Base-by-base conservation (phyloP, 768 basidiomycete species). In the Candolleomyces aberdarensis region DNA sequence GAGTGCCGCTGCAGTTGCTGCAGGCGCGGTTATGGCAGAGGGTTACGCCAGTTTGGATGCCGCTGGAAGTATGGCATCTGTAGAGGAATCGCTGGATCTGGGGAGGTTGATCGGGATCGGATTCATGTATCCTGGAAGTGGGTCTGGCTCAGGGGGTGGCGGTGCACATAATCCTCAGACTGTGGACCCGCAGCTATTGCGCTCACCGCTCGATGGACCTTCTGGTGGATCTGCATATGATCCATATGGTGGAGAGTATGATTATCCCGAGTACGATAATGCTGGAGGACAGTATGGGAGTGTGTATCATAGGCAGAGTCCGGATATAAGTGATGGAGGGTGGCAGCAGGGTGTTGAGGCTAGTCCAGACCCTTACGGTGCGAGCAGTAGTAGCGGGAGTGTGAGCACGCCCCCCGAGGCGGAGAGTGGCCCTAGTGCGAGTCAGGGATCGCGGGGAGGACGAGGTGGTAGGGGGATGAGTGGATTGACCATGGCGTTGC, bases 101-200 rank as follows among this genome's bases (percentile, higher is more conserved):
- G 78, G 80, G 64, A 85, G 86, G 62, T 72, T 92, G 57, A 83
- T 92, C 74, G 82, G 84, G 57, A 83, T 92, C 74, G 82, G 84
- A 48, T 76, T 90, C 65, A 82, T 85, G 63, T 90, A 87, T 70
- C 75, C 86, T 60, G 71, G 85, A 60, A 84, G 86, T 63, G 70
- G 74, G 32, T 70, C 75, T 4, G 69, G 72, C 43, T 71, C 65
- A 40, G 57, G 79, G 31, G 73, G 75, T 58, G 39, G 40, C 39
- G 54, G 54, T 9, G 40, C 36, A 15, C 31, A 36, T 9, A 17
- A 19, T 43, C 39, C 36, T 80, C 82, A 63, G 41, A 91, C 90
- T 40, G 91, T 98, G 61, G 93, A 98, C 76, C 96, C 96, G n/a
- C 93, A 96, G 75, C 91, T 96, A 83, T 70, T 82, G 20, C n/a